These are phyloP conservation scores for Globisporangium cederbergense DNA, from an alignment of 352 stramenopile species.

Conservation along the genomic window DNA sequence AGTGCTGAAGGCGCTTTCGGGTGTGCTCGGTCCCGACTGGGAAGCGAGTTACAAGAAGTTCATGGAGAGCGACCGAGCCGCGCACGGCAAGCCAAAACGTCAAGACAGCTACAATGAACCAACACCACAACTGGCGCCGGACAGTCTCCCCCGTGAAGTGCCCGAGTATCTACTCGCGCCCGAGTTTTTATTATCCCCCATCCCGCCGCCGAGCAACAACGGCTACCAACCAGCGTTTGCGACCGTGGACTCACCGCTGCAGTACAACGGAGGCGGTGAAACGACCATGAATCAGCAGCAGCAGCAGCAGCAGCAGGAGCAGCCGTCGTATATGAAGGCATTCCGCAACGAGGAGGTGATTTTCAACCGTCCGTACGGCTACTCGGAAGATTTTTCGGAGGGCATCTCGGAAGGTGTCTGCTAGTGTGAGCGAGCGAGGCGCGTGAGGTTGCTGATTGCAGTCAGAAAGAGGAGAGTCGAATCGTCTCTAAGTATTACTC, in stretches of 20 bases:
- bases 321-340: slow-evolving; percentile 62
- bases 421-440: slow-evolving; percentile 21
- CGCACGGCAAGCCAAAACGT: slow-evolving; percentile 26
- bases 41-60: slow-evolving; percentile 72
- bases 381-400: slow-evolving; percentile 75
- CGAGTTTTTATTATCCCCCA: slow-evolving; percentile 39
- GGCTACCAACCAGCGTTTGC: slow-evolving; percentile 39
- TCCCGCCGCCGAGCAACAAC: slow-evolving; percentile 36
- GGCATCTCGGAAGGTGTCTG: slow-evolving; percentile 78
- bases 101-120: slow-evolving; percentile 11
- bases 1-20: slow-evolving; percentile 75
- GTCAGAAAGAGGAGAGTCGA: not conserved
- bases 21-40: slow-evolving; percentile 77
- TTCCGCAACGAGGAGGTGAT: slow-evolving; percentile 62
- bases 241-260: slow-evolving; percentile 34
- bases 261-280: slow-evolving; percentile 31
- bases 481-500: slow-evolving; percentile 5
- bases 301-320: slow-evolving; percentile 28
- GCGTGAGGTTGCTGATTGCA: slow-evolving; percentile 1
- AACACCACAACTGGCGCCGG: not conserved
- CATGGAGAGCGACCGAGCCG: slow-evolving; percentile 31
- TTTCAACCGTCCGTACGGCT: slow-evolving; percentile 58
- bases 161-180: slow-evolving; percentile 52
- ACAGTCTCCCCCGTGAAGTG: slow-evolving; percentile 33
- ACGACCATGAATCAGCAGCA: slow-evolving; percentile 23